Percentiles rank a stretch among this genome's conserved stretches.
Evolutionary conservation across 2,329 filamentous ascomycete genomes (phyloP).

Genomic region (Fusarium guadeloupense): DNA sequence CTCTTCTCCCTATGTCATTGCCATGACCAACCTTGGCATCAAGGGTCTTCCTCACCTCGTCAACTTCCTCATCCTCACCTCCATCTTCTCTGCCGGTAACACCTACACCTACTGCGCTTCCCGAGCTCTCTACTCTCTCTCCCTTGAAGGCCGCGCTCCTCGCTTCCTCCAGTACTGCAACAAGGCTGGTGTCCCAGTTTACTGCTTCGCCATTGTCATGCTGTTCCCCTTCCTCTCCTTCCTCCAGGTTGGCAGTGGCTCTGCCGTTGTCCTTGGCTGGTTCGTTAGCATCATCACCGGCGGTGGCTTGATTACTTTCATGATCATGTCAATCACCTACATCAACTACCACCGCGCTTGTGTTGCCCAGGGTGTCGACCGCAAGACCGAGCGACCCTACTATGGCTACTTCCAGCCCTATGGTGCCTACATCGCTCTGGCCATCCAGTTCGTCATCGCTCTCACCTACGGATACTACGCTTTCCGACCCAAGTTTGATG

Average conservation of each 20-base stretch:
- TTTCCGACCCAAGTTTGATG: constrained; percentile 57
- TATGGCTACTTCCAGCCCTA: constrained; percentile 52
- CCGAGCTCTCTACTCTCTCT: constrained; percentile 59
- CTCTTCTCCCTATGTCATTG: constrained; percentile 53
- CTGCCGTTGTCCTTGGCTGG: constrained; percentile 61
- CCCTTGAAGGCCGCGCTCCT: constrained; percentile 58
- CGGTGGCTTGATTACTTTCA: constrained; percentile 68
- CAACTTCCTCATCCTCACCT: constrained; percentile 60
- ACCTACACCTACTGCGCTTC: constrained; percentile 58
- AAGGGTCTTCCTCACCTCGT: constrained; percentile 62
- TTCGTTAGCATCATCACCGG: constrained; percentile 64
- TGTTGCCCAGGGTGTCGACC: constrained; percentile 60
- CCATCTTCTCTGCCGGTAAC: constrained; percentile 45
- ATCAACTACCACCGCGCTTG: constrained; percentile 61
- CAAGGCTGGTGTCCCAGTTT: constrained; percentile 67
- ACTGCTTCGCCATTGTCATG: constrained; percentile 62
- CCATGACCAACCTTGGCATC: constrained; percentile 63
- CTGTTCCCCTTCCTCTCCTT: constrained; percentile 62
- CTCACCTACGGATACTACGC: constrained; percentile 64
- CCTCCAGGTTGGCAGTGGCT: constrained; percentile 58
- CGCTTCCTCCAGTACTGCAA: constrained; percentile 66
- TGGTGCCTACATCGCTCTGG: constrained; percentile 56
- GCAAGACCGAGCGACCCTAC: constrained; percentile 64
- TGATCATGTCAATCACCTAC: constrained; percentile 60
- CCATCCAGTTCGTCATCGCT: constrained; percentile 53